Conservation (phyloP, 345 rosid genomes). For the Brassica incana region DNA sequence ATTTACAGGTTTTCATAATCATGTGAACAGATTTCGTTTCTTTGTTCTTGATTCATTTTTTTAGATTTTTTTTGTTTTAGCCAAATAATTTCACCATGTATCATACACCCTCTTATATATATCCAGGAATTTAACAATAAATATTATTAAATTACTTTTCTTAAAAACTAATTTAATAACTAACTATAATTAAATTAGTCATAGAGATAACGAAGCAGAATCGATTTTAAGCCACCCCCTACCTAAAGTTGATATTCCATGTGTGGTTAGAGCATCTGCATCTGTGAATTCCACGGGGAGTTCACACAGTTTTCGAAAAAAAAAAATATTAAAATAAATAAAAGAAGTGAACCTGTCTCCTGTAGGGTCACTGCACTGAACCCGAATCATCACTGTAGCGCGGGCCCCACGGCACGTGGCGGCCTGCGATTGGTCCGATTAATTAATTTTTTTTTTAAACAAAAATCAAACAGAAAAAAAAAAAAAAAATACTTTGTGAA, state of each 20-base stretch:
- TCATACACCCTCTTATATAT: background rate
- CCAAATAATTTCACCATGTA: slow-evolving; percentile 7
- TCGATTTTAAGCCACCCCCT: background rate
- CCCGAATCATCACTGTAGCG: no score
- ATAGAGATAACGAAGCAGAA: background rate
- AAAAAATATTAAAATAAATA: no score
- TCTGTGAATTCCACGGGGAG: no score
- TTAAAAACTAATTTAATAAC: no score
- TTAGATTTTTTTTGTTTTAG: background rate
- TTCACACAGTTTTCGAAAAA: no score
- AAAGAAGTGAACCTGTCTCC: no score
- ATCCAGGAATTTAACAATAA: background rate
- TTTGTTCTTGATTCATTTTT: background rate
- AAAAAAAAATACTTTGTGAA: no score
- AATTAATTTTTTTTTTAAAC: no score
- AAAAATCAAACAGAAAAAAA: no score
- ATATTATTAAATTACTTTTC: background rate
- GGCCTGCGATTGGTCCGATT: no score
- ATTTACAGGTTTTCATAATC: slow-evolving; percentile 20
- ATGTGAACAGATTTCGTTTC: background rate
- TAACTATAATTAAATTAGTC: background rate
- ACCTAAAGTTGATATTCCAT: background rate
- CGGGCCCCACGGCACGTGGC: no score
- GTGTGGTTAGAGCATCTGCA: background rate
- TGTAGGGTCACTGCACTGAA: no score